Percentiles rank a stretch among this genome's conserved stretches.
Evolutionary conservation across 768 basidiomycete species (phyloP).

Genomic region (Pulveroboletus sp.): DNA sequence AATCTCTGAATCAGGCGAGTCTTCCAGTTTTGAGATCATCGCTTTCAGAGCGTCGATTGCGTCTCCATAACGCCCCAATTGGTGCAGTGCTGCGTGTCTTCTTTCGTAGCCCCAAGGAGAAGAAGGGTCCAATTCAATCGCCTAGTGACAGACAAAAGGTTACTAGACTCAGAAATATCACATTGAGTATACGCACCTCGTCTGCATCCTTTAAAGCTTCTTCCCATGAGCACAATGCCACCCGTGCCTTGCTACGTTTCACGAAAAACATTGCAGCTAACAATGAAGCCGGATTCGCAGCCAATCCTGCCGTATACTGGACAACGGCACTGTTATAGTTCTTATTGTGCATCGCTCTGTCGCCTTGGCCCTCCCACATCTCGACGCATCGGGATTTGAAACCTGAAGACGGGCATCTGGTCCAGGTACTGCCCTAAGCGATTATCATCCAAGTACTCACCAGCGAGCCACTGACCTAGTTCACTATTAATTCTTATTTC

Average conservation of each 20-base stretch:
- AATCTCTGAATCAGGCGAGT: constrained; percentile 5
- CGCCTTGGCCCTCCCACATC: constrained; percentile 7
- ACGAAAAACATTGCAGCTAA: background rate
- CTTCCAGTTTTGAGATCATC: constrained; percentile 11
- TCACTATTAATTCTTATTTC: constrained; percentile 8
- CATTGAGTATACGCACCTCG: constrained; percentile 5
- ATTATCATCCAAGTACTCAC: background rate
- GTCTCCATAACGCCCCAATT: constrained; percentile 6
- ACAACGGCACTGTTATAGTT: constrained; percentile 4
- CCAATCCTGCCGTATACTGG: constrained; percentile 13
- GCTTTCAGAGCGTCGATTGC: constrained; percentile 5
- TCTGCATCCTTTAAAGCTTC: constrained; percentile 14
- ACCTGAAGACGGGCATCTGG: background rate
- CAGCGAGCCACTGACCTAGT: constrained; percentile 5
- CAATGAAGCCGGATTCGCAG: background rate
- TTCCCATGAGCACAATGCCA: constrained; percentile 3
- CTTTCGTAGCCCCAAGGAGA: constrained; percentile 15
- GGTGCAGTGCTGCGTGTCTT: constrained; percentile 11
- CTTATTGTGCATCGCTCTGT: constrained; percentile 1
- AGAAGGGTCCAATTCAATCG: constrained; percentile 3
- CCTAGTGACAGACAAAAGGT: constrained; percentile 1
- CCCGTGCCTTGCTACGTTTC: constrained; percentile 13
- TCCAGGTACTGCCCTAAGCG: background rate
- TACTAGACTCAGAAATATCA: background rate
- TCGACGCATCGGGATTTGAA: constrained; percentile 6